Percentiles rank a stretch among this genome's conserved stretches.
phyloP scores from a whole-genome alignment of 108 stramenopile genomes.

The Chaetoceros tenuissimus region DNA sequence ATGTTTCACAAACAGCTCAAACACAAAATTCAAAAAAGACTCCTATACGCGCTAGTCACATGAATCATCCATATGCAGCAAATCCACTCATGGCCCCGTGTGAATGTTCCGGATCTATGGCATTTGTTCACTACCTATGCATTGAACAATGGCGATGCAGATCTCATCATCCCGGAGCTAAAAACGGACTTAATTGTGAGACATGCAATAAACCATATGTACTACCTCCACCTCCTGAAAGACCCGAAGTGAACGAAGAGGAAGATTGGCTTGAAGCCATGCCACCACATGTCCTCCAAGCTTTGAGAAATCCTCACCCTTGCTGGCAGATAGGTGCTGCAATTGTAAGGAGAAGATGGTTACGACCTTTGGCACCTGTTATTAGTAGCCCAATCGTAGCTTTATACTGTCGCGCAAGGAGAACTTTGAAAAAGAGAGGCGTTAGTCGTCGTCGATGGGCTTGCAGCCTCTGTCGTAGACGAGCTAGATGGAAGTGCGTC shows the following conservation, averaged over 20 bases:
- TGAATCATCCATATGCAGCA: conserved; percentile 32
- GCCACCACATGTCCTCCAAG: conserved; percentile 86
- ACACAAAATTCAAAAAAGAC: too few relatives aligned
- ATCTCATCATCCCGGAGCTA: conserved; percentile 73
- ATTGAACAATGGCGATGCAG: conserved; percentile 87
- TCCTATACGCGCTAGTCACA: conserved; percentile 37
- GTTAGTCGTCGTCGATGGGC: conserved; percentile 84
- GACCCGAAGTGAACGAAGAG: conserved; percentile 38
- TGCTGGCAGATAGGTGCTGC: conserved; percentile 78
- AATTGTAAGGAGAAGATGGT: conserved; percentile 57
- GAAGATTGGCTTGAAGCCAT: conserved; percentile 86
- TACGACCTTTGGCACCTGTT: conserved; percentile 73
- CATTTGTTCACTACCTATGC: conserved; percentile 86
- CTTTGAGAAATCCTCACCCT: conserved; percentile 70
- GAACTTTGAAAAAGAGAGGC: conserved; percentile 79
- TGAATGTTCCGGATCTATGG: conserved; percentile 86
- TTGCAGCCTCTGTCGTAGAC: conserved; percentile 76
- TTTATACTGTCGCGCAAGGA: conserved; percentile 70
- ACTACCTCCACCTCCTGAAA: conserved; percentile 77
- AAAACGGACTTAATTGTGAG: conserved; percentile 69
- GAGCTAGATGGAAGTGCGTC: conserved; percentile 90
- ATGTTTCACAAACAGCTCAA: not conserved
- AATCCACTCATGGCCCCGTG: conserved; percentile 86
- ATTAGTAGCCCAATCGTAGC: conserved; percentile 72
- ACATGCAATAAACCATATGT: conserved; percentile 74